Evolutionary conservation across 1,284 basidiomycete species (phyloP), one percentile per base, ranked within the genome.

Genomic region (Boletus semigastroideus): DNA sequence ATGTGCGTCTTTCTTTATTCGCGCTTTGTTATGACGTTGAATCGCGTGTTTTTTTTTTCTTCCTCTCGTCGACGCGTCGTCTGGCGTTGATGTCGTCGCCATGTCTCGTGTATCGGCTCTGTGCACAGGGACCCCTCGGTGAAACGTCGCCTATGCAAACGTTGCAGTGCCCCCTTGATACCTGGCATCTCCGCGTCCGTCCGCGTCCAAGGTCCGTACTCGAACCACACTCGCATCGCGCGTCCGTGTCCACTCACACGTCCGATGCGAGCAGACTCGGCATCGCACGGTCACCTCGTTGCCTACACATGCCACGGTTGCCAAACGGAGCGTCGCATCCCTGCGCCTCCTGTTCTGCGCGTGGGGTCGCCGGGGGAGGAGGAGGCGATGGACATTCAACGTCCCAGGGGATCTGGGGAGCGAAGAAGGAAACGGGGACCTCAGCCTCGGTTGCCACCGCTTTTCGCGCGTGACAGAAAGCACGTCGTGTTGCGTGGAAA

Each of bases 81-180:
- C 16, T 16, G 9, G 16, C n/a, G 3, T n/a, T 37, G 36, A 11
- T 34, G 37, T 42, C 46, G 52, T 43, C 49, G 13, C 16, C 33
- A 4, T 34, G 6, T 16, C 16, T n/a, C 12, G 30, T 12, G n/a
- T n/a, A 34, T 22, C 19, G n/a, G n/a, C n/a, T n/a, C n/a, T n/a
- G n/a, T n/a, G 13, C 11, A 27, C 52, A 92, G 90, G 62, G 91
- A 92, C 65, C 90, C 90, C 0, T 74, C 77, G 3, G 75, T 92
- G 19, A 93, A 93, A 66, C 83, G 90, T 14, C 83, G 84, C 0
- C 61, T 92, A 12, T 93, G 90, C 71, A 82, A 79, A 63, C 73
- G 74, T 2, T 93, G 91, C 62, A 76, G 79, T 49, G 68, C 74
- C 0, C 74, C 87, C 2, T 74, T 92, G 6, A 63, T 90, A 2